These are phyloP conservation scores for Gentiana straminea DNA, from an alignment of 257 asterid species.

Conservation along the genomic window DNA sequence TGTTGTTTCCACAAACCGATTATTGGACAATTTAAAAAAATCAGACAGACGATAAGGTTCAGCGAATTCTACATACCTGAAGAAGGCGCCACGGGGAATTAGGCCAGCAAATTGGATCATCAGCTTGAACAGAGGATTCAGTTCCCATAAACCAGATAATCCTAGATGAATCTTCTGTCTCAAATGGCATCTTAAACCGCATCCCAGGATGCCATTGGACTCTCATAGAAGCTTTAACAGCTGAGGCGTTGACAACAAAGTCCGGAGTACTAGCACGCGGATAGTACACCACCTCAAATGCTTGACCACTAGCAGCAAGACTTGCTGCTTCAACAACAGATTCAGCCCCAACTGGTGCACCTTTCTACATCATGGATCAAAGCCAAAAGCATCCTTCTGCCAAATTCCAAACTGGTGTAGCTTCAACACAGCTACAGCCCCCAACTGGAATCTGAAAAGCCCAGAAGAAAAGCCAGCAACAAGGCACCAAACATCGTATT, in stretches of 20 bases:
- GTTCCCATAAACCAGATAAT: conserved; percentile 91
- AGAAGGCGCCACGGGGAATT: conserved; percentile 87
- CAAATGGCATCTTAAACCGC: conserved; percentile 85
- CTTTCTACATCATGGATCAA: no score
- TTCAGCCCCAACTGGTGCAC: conserved; percentile 41
- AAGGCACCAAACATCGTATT: no score
- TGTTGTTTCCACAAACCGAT: no score
- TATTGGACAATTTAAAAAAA: no score
- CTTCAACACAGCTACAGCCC: no score
- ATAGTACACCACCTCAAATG: conserved; percentile 60
- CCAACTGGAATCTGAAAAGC: no score
- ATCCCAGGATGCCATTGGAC: conserved; percentile 60
- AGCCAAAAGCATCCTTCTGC: no score
- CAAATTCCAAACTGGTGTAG: no score
- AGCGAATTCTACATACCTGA: conserved; percentile 36
- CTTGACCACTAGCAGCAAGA: conserved; percentile 40
- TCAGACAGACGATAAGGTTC: no score
- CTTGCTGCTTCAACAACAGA: conserved; percentile 45
- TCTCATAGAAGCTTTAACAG: conserved; percentile 52
- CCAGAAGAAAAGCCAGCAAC: no score
- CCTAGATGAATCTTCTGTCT: conserved; percentile 73
- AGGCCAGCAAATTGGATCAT: conserved; percentile 65
- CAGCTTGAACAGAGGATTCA: conserved; percentile 45
- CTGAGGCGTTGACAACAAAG: conserved; percentile 58
- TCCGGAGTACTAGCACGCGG: conserved; percentile 78